phyloP scores from a whole-genome alignment of 345 rosid species.

The Nephelium lappaceum region DNA sequence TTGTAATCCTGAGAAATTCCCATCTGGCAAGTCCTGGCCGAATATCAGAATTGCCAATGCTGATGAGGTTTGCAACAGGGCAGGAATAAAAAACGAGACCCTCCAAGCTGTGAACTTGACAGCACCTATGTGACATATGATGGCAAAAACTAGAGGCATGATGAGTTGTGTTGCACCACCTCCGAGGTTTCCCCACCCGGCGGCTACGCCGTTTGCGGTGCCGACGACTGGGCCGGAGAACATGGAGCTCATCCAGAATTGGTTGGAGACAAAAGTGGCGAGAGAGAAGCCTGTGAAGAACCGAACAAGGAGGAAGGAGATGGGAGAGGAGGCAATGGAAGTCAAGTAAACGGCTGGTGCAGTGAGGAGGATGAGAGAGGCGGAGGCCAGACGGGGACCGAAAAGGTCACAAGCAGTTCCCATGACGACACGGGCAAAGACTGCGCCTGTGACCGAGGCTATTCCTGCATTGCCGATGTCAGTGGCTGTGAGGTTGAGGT shows the following conservation, averaged over 20 bases:
- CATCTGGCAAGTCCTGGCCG: slow-evolving; percentile 89
- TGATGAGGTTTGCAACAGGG: slow-evolving; percentile 63
- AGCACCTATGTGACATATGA: slow-evolving; percentile 59
- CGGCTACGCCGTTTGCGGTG: slow-evolving; percentile 79
- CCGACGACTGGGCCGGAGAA: slow-evolving; percentile 73
- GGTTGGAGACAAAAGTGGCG: slow-evolving; percentile 86
- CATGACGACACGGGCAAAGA: slow-evolving; percentile 79
- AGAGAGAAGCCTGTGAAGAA: slow-evolving; percentile 84
- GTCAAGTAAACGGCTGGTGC: slow-evolving; percentile 85
- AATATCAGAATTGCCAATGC: slow-evolving; percentile 70
- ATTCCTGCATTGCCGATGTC: slow-evolving; percentile 92
- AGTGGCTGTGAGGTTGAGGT: slow-evolving; percentile 78
- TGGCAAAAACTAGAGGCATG: slow-evolving; percentile 71
- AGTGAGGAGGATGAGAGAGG: slow-evolving; percentile 72
- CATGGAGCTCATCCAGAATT: slow-evolving; percentile 98
- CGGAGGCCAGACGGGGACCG: slow-evolving; percentile 91
- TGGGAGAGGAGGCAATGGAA: slow-evolving; percentile 57
- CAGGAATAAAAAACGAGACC: slow-evolving; percentile 83
- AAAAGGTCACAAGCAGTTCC: slow-evolving; percentile 82
- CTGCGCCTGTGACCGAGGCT: slow-evolving; percentile 89
- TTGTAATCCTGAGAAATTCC: slow-evolving; percentile 57
- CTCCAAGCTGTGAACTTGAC: slow-evolving; percentile 86
- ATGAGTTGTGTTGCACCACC: slow-evolving; percentile 91
- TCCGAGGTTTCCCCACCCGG: slow-evolving; percentile 94
- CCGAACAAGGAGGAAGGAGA: slow-evolving; percentile 67